phyloP scores from a whole-genome alignment of 805 yeast species.

The Metschnikowia bowlesiae region DNA sequence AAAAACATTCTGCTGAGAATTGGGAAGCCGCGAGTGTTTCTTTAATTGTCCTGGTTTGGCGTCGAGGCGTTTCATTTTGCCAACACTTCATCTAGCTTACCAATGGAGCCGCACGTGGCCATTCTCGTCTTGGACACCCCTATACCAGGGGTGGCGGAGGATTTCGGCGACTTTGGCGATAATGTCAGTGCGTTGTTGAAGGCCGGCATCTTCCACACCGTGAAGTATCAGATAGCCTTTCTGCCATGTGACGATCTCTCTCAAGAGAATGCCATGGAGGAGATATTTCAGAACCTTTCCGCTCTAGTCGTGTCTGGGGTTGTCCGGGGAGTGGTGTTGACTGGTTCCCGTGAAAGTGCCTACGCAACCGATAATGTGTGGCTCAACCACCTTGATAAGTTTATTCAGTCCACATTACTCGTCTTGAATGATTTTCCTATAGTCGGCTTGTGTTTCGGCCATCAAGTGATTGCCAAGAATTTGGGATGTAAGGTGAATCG shows the following conservation, averaged over 20 bases:
- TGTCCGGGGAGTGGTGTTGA: conserved; percentile 43
- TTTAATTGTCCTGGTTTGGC: background rate
- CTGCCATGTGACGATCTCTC: conserved; percentile 8
- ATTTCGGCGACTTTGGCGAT: conserved; percentile 54
- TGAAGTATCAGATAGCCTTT: conserved; percentile 36
- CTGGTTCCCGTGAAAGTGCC: conserved; percentile 51
- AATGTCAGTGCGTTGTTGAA: conserved; percentile 33
- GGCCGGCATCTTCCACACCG: conserved; percentile 17
- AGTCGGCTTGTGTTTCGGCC: conserved; percentile 83
- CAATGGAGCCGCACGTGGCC: conserved; percentile 30
- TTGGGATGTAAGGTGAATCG: conserved; percentile 57
- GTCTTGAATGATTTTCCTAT: conserved; percentile 37
- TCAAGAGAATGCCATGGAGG: conserved; percentile 4
- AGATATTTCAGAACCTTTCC: conserved; percentile 17
- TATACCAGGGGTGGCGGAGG: conserved; percentile 22
- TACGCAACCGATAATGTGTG: conserved; percentile 37
- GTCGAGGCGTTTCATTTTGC: conserved; percentile 1
- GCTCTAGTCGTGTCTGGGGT: conserved; percentile 22
- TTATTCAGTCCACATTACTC: conserved; percentile 20
- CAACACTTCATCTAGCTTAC: background rate
- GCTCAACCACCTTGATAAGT: conserved; percentile 39
- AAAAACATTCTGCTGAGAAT: background rate
- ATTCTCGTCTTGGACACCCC: conserved; percentile 39
- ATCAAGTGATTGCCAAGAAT: conserved; percentile 68
- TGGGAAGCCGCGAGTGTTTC: background rate